Percentiles rank a stretch among this genome's conserved stretches.
These are phyloP conservation scores for Ampelomyces quisqualis DNA, from an alignment of 2,329 filamentous ascomycete genomes.

Conservation along the genomic window DNA sequence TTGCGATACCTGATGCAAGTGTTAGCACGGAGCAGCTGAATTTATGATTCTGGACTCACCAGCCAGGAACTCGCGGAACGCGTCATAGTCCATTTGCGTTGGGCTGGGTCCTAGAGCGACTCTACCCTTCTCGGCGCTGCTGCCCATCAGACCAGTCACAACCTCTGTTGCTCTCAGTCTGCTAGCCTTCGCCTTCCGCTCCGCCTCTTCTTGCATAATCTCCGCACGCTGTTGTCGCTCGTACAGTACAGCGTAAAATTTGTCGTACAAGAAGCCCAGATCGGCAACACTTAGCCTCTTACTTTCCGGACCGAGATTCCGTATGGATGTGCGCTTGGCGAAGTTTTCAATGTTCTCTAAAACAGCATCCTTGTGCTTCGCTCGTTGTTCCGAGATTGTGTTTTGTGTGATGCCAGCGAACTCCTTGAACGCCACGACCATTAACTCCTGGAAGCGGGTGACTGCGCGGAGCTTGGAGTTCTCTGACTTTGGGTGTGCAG, in stretches of 20 bases:
- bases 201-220: constrained; percentile 63
- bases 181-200: constrained; percentile 69
- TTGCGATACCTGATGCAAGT: constrained; percentile 65
- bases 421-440: constrained; percentile 99
- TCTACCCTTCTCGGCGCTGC: constrained; percentile 73
- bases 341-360: constrained; percentile 96
- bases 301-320: constrained; percentile 93
- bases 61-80: constrained; percentile 90
- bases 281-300: constrained; percentile 86
- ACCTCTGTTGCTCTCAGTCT: constrained; percentile 55
- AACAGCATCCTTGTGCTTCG: constrained; percentile 92
- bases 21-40: constrained; percentile 5
- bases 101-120: constrained; percentile 87
- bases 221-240: constrained; percentile 82
- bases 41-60: constrained; percentile 35
- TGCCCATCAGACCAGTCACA: constrained; percentile 50
- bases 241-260: constrained; percentile 89
- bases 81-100: constrained; percentile 95
- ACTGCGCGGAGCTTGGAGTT: constrained; percentile 93
- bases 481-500: constrained; percentile 90
- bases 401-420: constrained; percentile 94
- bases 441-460: constrained; percentile 94
- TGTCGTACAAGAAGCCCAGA: constrained; percentile 85
- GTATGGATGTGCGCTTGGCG: constrained; percentile 91
- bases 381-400: constrained; percentile 82